phyloP scores from a whole-genome alignment of 176 grass and related monocot genomes.

The Carex cristatella region DNA sequence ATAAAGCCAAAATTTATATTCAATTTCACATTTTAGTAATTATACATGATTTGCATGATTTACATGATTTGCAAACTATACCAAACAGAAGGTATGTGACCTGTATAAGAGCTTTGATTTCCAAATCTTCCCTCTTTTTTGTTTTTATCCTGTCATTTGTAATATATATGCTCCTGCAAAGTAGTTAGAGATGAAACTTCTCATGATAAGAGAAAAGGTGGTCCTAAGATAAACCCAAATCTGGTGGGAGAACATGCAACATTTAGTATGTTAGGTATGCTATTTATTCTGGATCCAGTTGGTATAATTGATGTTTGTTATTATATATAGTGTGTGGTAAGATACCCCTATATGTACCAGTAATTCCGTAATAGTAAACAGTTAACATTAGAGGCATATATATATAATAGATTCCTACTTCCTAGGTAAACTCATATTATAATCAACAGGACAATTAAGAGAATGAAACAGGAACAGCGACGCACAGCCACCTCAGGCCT shows the following conservation, averaged over 20 bases:
- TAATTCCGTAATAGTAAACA: conserved; percentile 13
- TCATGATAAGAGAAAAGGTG: neutral
- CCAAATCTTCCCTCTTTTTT: neutral
- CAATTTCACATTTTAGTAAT: neutral
- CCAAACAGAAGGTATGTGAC: neutral
- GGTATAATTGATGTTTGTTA: neutral
- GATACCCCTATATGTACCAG: neutral
- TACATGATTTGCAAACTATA: neutral
- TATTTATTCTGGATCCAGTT: conserved; percentile 23
- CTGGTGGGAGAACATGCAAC: conserved; percentile 24
- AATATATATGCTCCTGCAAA: neutral
- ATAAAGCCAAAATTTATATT: neutral
- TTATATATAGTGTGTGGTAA: neutral
- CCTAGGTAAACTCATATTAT: neutral
- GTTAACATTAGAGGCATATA: neutral
- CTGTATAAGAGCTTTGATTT: neutral
- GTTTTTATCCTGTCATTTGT: neutral
- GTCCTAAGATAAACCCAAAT: neutral
- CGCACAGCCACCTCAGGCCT: neutral
- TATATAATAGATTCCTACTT: neutral
- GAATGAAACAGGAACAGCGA: neutral
- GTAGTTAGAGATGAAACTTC: neutral
- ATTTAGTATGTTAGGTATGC: conserved; percentile 18
- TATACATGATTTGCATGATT: neutral
- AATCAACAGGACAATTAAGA: neutral